phyloP scores from a whole-genome alignment of 441 rosid genomes.

The Pelargonium cotyledonis region DNA sequence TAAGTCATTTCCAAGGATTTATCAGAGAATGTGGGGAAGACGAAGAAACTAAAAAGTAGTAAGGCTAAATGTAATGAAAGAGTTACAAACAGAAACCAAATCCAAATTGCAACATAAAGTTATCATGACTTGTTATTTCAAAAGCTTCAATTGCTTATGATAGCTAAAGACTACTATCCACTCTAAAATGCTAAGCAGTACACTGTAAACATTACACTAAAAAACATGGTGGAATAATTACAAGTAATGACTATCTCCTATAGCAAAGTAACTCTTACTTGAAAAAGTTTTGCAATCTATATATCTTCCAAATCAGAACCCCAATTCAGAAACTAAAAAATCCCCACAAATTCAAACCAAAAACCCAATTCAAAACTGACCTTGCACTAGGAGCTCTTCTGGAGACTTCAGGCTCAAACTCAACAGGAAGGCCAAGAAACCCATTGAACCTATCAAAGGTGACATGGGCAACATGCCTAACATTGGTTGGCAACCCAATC shows the following conservation, averaged over 20 bases:
- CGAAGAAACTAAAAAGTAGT: not conserved
- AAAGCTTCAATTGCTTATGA: not conserved
- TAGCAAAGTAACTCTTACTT: not conserved
- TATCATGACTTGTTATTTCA: not conserved
- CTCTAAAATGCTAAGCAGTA: not conserved
- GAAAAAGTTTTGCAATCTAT: not conserved
- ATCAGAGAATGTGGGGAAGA: not conserved
- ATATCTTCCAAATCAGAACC: not conserved
- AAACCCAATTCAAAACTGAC: constrained; percentile 23
- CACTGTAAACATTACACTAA: not conserved
- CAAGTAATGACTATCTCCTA: not conserved
- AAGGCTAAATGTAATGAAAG: not conserved
- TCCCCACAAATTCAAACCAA: not conserved
- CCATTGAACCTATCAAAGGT: constrained; percentile 90
- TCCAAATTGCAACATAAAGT: not conserved
- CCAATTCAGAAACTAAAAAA: not conserved
- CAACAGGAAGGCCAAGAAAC: constrained; percentile 87
- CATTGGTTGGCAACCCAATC: constrained; percentile 88
- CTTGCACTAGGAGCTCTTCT: constrained; percentile 80
- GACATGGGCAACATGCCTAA: constrained; percentile 84
- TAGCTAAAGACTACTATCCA: not conserved
- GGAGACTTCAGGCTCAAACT: constrained; percentile 76
- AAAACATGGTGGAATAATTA: not conserved
- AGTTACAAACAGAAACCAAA: not conserved
- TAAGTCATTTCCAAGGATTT: not conserved